phyloP scores from a whole-genome alignment of 768 basidiomycete species.

The Phylloporus sp. region DNA sequence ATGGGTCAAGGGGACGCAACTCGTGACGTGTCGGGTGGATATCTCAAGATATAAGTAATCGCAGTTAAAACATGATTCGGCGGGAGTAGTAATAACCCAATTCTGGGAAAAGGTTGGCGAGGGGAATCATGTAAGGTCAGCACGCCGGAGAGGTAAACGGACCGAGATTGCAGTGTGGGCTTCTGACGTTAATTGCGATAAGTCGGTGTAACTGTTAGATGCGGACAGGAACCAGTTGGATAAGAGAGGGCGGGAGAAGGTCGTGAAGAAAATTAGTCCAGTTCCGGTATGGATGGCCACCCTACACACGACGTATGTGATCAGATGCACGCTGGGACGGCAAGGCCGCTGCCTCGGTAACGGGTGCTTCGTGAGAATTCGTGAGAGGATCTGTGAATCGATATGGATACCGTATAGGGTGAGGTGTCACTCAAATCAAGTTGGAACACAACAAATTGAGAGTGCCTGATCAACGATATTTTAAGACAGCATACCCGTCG shows the following conservation, averaged over 20 bases:
- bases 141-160: background rate
- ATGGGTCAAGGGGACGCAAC: background rate
- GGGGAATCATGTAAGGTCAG: slow-evolving; percentile 2
- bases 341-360: background rate
- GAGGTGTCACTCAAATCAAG: slow-evolving; percentile 2
- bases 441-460: background rate
- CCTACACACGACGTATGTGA: slow-evolving; percentile 6
- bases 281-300: slow-evolving; percentile 20
- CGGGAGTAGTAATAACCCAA: background rate
- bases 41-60: slow-evolving; percentile 21
- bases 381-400: slow-evolving; percentile 27
- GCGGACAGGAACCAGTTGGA: slow-evolving; percentile 4
- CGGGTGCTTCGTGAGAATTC: background rate
- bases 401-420: slow-evolving; percentile 7
- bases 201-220: slow-evolving; percentile 3
- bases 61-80: background rate
- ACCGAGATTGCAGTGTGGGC: slow-evolving; percentile 1
- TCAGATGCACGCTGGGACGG: slow-evolving; percentile 1
- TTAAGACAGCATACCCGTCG: slow-evolving; percentile 13
- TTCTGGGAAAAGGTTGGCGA: slow-evolving; percentile 3
- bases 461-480: slow-evolving; percentile 23
- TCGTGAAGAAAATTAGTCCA: slow-evolving; percentile 1
- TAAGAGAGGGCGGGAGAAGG: slow-evolving; percentile 2
- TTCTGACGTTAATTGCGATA: slow-evolving; percentile 23
- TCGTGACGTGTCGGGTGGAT: background rate